These are phyloP conservation scores for Leccinum angustisporum DNA, from an alignment of 1,284 basidiomycete species.

Conservation along the genomic window DNA sequence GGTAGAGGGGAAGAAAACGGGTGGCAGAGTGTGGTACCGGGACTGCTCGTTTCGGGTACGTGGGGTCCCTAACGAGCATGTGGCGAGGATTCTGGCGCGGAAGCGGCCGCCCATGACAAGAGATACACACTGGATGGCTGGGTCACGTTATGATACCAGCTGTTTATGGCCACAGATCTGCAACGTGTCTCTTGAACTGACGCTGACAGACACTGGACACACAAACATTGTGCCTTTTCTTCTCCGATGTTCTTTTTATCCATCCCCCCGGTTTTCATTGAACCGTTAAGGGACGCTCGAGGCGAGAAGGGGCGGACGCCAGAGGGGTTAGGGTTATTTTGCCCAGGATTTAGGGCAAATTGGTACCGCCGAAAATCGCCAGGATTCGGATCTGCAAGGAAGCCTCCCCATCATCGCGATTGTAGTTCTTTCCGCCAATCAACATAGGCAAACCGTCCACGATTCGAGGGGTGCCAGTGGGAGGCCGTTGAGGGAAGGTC, in stretches of 20 bases:
- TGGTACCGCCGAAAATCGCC: slow-evolving; percentile 29
- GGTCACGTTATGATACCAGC: slow-evolving; percentile 1
- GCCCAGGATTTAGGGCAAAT: slow-evolving; percentile 29
- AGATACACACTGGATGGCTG: slow-evolving; percentile 18
- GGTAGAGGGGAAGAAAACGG: not conserved
- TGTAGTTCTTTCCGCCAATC: slow-evolving; percentile 22
- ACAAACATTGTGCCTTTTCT: not conserved
- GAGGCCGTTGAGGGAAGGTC: slow-evolving; percentile 1
- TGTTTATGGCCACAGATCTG: slow-evolving; percentile 9
- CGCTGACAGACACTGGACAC: slow-evolving; percentile 5
- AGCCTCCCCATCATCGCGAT: slow-evolving; percentile 12
- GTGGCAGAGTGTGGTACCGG: slow-evolving; percentile 12
- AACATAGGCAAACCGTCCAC: slow-evolving; percentile 1
- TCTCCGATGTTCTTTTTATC: not conserved
- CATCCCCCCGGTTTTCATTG: not conserved
- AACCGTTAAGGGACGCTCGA: not conserved
- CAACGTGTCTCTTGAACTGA: slow-evolving; percentile 7
- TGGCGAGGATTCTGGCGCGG: slow-evolving; percentile 12
- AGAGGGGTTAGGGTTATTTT: slow-evolving; percentile 12
- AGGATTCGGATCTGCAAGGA: slow-evolving; percentile 30
- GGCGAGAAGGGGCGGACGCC: slow-evolving; percentile 2
- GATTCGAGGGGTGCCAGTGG: slow-evolving; percentile 1
- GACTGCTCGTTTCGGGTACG: slow-evolving; percentile 6
- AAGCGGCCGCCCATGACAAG: slow-evolving; percentile 19
- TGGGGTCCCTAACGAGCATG: slow-evolving; percentile 4